These are phyloP conservation scores for Amanita phalloides DNA, from an alignment of 768 basidiomycete species.

Conservation along the genomic window DNA sequence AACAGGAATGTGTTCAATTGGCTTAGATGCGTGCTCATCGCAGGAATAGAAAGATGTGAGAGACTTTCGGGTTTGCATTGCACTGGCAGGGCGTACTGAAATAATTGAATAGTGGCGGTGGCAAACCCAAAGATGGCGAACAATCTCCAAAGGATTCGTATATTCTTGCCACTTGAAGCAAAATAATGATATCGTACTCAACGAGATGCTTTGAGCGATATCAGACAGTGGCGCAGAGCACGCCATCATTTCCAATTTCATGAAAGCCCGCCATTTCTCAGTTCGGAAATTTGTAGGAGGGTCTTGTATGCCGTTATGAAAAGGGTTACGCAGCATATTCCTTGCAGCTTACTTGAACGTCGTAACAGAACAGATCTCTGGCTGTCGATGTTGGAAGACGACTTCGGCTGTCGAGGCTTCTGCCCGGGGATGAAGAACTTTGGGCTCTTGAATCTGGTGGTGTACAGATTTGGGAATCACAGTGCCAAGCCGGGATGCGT, in stretches of 20 bases:
- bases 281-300: background rate
- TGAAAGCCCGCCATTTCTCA: background rate
- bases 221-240: constrained; percentile 3
- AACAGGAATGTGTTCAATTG: background rate
- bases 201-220: background rate
- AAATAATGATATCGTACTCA: background rate
- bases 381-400: background rate
- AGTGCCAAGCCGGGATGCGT: background rate
- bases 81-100: background rate
- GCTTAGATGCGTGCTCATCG: constrained; percentile 3
- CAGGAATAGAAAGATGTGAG: background rate
- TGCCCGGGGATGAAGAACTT: constrained; percentile 2
- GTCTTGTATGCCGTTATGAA: background rate
- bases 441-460: background rate
- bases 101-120: constrained; percentile 1
- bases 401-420: constrained; percentile 3
- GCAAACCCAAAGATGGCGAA: constrained; percentile 1
- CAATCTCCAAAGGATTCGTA: constrained; percentile 4
- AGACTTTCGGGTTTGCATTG: background rate
- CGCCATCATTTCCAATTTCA: background rate
- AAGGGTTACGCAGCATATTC: background rate
- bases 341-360: background rate
- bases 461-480: background rate
- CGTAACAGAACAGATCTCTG: background rate
- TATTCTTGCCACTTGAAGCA: constrained; percentile 3